Conservation (phyloP, 176 grass and related monocot species). For the Oryza australiensis region DNA sequence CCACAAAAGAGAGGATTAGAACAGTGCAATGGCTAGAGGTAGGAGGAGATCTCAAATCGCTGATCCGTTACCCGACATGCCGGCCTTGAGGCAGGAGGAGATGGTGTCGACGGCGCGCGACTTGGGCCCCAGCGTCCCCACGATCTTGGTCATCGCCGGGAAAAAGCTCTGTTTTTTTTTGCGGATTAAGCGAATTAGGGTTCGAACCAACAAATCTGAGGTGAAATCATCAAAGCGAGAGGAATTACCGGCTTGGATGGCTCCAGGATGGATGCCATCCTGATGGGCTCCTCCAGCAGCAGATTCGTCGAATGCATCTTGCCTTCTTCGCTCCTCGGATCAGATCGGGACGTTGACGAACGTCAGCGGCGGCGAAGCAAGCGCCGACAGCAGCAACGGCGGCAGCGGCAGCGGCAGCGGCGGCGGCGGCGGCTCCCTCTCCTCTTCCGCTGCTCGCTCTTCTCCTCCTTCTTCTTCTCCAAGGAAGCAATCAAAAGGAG, state of each 20-base stretch:
- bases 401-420: no score
- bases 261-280: slow-evolving; percentile 98
- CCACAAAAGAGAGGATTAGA: background rate
- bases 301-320: slow-evolving; percentile 92
- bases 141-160: slow-evolving; percentile 99
- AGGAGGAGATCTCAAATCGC: background rate
- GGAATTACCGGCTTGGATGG: slow-evolving; percentile 76
- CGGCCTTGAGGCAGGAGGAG: slow-evolving; percentile 95
- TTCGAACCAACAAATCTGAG: background rate
- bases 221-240: background rate
- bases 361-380: no score
- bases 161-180: slow-evolving; percentile 63
- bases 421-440: no score
- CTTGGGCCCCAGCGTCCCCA: slow-evolving; percentile 91
- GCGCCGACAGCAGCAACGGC: background rate
- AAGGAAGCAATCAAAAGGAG: background rate
- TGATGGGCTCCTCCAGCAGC: slow-evolving; percentile 94
- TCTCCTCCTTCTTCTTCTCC: slow-evolving; percentile 28
- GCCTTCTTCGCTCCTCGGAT: background rate
- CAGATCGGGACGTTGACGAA: slow-evolving; percentile 11
- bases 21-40: background rate
- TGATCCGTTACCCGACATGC: slow-evolving; percentile 75
- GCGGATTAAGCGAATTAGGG: background rate
- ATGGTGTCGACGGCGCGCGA: slow-evolving; percentile 93
- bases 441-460: no score